Conservation (phyloP, 2,329 filamentous ascomycete species). For the Penicillium paneum region DNA sequence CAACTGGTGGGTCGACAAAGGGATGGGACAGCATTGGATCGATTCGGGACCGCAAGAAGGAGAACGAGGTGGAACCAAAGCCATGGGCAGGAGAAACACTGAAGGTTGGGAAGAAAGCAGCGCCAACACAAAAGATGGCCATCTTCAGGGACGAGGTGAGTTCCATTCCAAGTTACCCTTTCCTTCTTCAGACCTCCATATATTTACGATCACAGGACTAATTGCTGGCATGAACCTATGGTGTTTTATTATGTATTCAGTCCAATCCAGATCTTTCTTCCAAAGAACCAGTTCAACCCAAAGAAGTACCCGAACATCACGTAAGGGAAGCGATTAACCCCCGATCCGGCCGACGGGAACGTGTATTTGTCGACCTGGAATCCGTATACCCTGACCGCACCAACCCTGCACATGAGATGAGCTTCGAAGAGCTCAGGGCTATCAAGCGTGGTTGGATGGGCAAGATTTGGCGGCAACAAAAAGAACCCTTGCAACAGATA, state of each 20-base stretch:
- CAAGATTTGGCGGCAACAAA: slow-evolving; percentile 50
- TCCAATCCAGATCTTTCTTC: slow-evolving; percentile 41
- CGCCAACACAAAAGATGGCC: slow-evolving; percentile 73
- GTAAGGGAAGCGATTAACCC: slow-evolving; percentile 81
- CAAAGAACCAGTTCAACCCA: slow-evolving; percentile 39
- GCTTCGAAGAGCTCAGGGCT: slow-evolving; percentile 89
- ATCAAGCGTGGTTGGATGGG: slow-evolving; percentile 65
- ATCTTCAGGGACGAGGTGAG: slow-evolving; percentile 97
- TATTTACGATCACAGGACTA: slow-evolving; percentile 98
- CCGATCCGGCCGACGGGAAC: slow-evolving; percentile 76
- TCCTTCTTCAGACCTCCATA: slow-evolving; percentile 49
- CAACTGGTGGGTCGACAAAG: slow-evolving; percentile 55
- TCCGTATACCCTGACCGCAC: slow-evolving; percentile 77
- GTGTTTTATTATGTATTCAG: slow-evolving; percentile 52
- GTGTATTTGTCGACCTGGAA: slow-evolving; percentile 82
- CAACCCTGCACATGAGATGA: slow-evolving; percentile 69
- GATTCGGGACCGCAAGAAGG: slow-evolving; percentile 84
- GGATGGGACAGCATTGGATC: slow-evolving; percentile 94
- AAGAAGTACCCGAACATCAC: slow-evolving; percentile 67
- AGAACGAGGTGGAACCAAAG: slow-evolving; percentile 80
- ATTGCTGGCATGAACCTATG: slow-evolving; percentile 56
- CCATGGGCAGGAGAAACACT: slow-evolving; percentile 92
- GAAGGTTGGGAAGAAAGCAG: slow-evolving; percentile 80
- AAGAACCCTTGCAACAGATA: slow-evolving; percentile 55
- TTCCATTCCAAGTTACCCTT: slow-evolving; percentile 37